phyloP scores from a whole-genome alignment of 208 protist genomes.

The Crithidia expoeki region DNA sequence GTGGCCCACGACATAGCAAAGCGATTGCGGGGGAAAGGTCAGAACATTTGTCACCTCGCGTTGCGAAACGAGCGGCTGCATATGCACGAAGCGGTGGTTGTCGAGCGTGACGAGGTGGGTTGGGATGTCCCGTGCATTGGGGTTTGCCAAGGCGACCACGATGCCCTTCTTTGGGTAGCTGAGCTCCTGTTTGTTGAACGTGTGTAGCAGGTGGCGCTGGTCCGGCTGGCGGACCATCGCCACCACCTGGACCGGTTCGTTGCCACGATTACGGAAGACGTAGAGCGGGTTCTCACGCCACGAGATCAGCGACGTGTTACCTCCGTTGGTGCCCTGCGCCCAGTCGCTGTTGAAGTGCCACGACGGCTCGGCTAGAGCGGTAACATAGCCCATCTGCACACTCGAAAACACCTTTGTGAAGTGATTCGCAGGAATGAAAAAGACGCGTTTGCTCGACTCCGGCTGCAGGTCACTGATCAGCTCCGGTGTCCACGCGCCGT shows the following conservation, averaged over 20 bases:
- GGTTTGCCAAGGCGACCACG: slow-evolving; percentile 53
- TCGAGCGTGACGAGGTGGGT: slow-evolving; percentile 83
- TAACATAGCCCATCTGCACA: slow-evolving; percentile 50
- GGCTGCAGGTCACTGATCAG: slow-evolving; percentile 45
- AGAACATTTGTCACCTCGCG: slow-evolving; percentile 74
- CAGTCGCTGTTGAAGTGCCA: slow-evolving; percentile 81
- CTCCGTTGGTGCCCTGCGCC: slow-evolving; percentile 62
- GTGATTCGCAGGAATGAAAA: slow-evolving; percentile 66
- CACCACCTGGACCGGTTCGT: slow-evolving; percentile 69
- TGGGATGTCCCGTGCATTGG: slow-evolving; percentile 45
- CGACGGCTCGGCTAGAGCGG: slow-evolving; percentile 38
- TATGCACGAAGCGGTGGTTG: slow-evolving; percentile 77
- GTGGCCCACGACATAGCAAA: slow-evolving; percentile 81
- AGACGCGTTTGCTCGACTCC: slow-evolving; percentile 43
- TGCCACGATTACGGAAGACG: slow-evolving; percentile 42
- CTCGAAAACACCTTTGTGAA: slow-evolving; percentile 61
- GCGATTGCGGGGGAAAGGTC: slow-evolving; percentile 63
- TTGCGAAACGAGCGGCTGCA: slow-evolving; percentile 61
- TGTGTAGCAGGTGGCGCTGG: slow-evolving; percentile 75
- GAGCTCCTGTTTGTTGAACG: slow-evolving; percentile 56
- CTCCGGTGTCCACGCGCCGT: slow-evolving; percentile 53
- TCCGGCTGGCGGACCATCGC: slow-evolving; percentile 80
- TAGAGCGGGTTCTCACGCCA: slow-evolving; percentile 83
- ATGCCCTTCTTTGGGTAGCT: slow-evolving; percentile 84
- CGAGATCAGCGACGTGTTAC: slow-evolving; percentile 61